Evolutionary conservation across 352 stramenopile genomes (phyloP).

Genomic region (Aphanomyces euteiches): DNA sequence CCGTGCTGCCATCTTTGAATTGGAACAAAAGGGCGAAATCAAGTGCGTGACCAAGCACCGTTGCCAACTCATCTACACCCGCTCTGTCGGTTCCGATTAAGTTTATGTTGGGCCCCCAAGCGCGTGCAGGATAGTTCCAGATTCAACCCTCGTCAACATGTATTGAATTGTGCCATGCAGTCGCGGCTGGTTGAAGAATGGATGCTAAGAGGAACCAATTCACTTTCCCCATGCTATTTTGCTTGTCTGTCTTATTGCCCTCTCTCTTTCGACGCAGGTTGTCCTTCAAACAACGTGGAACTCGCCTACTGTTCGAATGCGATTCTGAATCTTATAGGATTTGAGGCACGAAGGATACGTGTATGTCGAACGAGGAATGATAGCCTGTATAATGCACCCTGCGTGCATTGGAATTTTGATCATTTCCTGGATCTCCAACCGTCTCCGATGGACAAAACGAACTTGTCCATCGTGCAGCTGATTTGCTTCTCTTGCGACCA

Average conservation of each 20-base stretch:
- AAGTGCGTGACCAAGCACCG: slow-evolving; percentile 92
- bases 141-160: slow-evolving; percentile 19
- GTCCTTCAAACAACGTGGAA: no score
- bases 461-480: no score
- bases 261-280: neutral
- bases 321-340: no score
- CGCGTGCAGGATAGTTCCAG: neutral
- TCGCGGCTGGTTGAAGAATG: neutral
- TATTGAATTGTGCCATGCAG: slow-evolving; percentile 7
- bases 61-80: slow-evolving; percentile 98
- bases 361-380: no score
- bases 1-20: slow-evolving; percentile 93
- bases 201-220: slow-evolving; percentile 21
- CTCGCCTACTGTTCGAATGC: no score
- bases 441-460: no score
- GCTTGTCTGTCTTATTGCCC: neutral
- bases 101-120: neutral
- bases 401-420: no score
- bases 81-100: slow-evolving; percentile 72
- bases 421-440: no score
- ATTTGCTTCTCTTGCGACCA: no score
- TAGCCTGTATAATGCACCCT: no score
- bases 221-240: slow-evolving; percentile 15
- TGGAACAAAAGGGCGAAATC: slow-evolving; percentile 96
- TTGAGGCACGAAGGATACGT: no score